Conservation (phyloP, 495 filamentous ascomycete genomes). For the Lepraria neglecta region DNA sequence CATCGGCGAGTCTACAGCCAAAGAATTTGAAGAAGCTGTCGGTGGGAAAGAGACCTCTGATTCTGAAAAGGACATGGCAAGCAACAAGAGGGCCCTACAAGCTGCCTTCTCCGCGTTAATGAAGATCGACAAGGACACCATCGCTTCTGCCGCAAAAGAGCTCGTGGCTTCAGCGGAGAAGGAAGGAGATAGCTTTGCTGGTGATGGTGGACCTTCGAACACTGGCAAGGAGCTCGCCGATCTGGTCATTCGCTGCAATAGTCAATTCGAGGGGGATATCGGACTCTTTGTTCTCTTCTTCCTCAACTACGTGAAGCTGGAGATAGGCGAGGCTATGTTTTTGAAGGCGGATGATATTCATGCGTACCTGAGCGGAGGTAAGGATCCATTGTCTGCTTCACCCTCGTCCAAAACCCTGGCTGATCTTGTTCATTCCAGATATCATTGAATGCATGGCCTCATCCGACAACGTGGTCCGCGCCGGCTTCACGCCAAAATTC, state of each 20-base stretch:
- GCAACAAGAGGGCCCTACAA: constrained; percentile 78
- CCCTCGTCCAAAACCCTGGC: not conserved
- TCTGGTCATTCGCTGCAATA: constrained; percentile 66
- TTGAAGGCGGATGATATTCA: constrained; percentile 94
- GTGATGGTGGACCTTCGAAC: constrained; percentile 52
- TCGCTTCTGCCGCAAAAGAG: constrained; percentile 56
- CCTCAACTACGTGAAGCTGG: constrained; percentile 73
- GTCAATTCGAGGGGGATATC: constrained; percentile 70
- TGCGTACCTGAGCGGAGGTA: constrained; percentile 78
- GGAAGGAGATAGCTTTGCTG: constrained; percentile 56
- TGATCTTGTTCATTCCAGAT: constrained; percentile 39
- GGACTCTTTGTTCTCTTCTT: constrained; percentile 75
- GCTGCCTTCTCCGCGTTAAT: constrained; percentile 70
- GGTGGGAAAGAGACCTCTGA: constrained; percentile 58
- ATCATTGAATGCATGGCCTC: constrained; percentile 99
- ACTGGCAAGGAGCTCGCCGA: constrained; percentile 64
- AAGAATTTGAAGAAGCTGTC: constrained; percentile 61
- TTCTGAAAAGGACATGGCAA: constrained; percentile 46
- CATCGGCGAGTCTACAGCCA: constrained; percentile 62
- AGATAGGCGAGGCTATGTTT: constrained; percentile 91
- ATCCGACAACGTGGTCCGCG: constrained; percentile 94
- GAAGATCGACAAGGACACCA: constrained; percentile 59
- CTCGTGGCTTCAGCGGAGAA: constrained; percentile 65
- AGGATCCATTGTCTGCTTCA: not conserved
- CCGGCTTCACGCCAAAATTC: constrained; percentile 96